Conservation (phyloP, 192 early-diverging fungal genomes). For the Coemansia sp. region DNA sequence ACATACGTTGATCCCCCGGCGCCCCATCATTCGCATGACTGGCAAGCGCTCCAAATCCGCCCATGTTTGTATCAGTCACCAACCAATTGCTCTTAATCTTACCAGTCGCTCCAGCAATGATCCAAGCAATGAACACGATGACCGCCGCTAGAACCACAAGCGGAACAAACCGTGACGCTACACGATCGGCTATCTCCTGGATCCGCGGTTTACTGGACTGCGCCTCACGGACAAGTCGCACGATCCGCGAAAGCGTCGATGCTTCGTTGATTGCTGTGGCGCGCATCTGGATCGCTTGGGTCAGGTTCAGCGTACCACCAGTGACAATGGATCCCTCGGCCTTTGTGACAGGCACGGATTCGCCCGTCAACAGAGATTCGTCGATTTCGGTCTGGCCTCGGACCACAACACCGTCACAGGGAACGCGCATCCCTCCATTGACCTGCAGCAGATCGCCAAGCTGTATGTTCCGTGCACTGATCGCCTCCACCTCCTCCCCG, state of each 20-base stretch:
- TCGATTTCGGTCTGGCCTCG: constrained; percentile 62
- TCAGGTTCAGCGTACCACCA: constrained; percentile 90
- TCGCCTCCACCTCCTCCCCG: constrained; percentile 24
- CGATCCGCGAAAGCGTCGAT: constrained; percentile 87
- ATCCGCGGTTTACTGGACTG: constrained; percentile 93
- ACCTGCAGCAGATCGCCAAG: constrained; percentile 52
- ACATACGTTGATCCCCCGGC: constrained; percentile 33
- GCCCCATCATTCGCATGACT: neutral
- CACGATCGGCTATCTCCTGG: constrained; percentile 84
- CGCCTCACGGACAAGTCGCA: constrained; percentile 88
- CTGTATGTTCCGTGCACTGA: constrained; percentile 43
- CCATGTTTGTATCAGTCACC: constrained; percentile 37
- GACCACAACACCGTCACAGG: constrained; percentile 55
- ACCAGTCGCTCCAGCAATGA: constrained; percentile 45
- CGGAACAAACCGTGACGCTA: constrained; percentile 93
- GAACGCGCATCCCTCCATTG: constrained; percentile 66
- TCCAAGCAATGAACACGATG: constrained; percentile 80
- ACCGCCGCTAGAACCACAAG: constrained; percentile 71
- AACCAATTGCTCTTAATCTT: constrained; percentile 34
- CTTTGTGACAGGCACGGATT: constrained; percentile 83
- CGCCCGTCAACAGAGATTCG: constrained; percentile 94
- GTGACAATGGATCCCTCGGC: constrained; percentile 67
- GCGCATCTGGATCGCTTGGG: constrained; percentile 75
- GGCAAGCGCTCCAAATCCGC: constrained; percentile 39
- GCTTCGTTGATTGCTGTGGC: constrained; percentile 84